Conservation (phyloP, 2,329 filamentous ascomycete genomes). For the Colletotrichum siamense region DNA sequence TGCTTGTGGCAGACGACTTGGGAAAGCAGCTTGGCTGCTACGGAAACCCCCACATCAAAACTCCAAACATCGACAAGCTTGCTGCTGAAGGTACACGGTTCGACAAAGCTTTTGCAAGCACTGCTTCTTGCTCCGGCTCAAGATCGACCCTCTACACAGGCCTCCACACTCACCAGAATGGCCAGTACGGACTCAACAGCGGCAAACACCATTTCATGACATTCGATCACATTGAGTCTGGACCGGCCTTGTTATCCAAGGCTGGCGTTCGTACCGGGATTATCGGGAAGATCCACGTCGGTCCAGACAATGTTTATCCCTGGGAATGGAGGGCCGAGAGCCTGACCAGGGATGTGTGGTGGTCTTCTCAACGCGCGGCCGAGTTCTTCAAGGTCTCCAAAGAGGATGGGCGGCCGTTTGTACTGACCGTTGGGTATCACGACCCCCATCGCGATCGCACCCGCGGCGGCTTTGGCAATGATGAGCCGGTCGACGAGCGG, state of each 20-base stretch:
- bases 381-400: background rate
- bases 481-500: background rate
- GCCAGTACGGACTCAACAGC: conserved; percentile 48
- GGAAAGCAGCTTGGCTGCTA: conserved; percentile 43
- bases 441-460: background rate
- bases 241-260: background rate
- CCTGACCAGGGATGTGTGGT: background rate
- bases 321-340: background rate
- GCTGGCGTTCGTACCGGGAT: background rate
- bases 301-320: background rate
- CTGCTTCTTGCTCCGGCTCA: conserved; percentile 53
- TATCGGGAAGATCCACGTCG: background rate
- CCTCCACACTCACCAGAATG: conserved; percentile 53
- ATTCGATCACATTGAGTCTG: conserved; percentile 39
- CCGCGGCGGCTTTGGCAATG: background rate
- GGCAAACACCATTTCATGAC: conserved; percentile 47
- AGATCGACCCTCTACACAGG: conserved; percentile 54
- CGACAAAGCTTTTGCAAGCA: conserved; percentile 46
- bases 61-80: conserved; percentile 46
- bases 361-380: background rate
- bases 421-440: background rate
- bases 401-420: background rate
- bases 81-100: conserved; percentile 41
- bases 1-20: conserved; percentile 49
- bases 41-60: conserved; percentile 32